Evolutionary conservation across 352 stramenopile genomes (phyloP).

Genomic region (Blastocystis hominis): DNA sequence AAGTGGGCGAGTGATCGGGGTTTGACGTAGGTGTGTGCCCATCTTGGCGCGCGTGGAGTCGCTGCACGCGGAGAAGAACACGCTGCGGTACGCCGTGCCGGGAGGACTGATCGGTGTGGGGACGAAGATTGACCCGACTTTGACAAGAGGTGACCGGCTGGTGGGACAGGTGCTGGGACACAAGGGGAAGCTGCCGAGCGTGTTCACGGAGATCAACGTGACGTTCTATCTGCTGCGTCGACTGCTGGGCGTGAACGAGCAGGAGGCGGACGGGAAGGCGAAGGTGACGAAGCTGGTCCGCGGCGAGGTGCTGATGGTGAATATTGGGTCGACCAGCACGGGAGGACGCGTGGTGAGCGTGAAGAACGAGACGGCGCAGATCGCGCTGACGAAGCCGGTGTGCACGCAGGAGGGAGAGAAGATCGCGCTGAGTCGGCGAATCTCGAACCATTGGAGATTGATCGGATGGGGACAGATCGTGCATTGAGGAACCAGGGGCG

Average conservation of each 20-base stretch:
- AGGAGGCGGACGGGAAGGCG: slow-evolving; percentile 92
- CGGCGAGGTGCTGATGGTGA: slow-evolving; percentile 97
- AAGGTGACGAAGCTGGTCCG: slow-evolving; percentile 98
- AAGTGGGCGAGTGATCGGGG: slow-evolving; percentile 67
- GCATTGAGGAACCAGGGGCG: background rate
- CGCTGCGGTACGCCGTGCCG: slow-evolving; percentile 94
- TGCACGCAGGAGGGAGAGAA: slow-evolving; percentile 99
- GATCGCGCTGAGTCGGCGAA: slow-evolving; percentile 94
- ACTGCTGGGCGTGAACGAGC: slow-evolving; percentile 95
- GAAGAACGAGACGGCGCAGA: slow-evolving; percentile 68
- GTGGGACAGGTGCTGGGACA: slow-evolving; percentile 86
- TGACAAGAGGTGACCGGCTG: slow-evolving; percentile 95
- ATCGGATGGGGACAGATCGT: slow-evolving; percentile 98
- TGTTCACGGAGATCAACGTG: slow-evolving; percentile 97
- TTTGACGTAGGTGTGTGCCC: slow-evolving; percentile 68
- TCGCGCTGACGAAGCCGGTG: slow-evolving; percentile 90
- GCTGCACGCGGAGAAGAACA: slow-evolving; percentile 97
- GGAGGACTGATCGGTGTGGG: slow-evolving; percentile 97
- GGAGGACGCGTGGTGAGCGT: slow-evolving; percentile 77
- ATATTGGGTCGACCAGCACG: slow-evolving; percentile 98
- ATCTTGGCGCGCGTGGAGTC: slow-evolving; percentile 86
- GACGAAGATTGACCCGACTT: slow-evolving; percentile 94
- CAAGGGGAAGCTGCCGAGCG: slow-evolving; percentile 88
- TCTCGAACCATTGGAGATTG: slow-evolving; percentile 96
- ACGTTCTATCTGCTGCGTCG: slow-evolving; percentile 98